Evolutionary conservation across 495 filamentous ascomycete genomes (phyloP), one percentile per base, ranked within the genome.

Genomic region (Chaetomium tenue): DNA sequence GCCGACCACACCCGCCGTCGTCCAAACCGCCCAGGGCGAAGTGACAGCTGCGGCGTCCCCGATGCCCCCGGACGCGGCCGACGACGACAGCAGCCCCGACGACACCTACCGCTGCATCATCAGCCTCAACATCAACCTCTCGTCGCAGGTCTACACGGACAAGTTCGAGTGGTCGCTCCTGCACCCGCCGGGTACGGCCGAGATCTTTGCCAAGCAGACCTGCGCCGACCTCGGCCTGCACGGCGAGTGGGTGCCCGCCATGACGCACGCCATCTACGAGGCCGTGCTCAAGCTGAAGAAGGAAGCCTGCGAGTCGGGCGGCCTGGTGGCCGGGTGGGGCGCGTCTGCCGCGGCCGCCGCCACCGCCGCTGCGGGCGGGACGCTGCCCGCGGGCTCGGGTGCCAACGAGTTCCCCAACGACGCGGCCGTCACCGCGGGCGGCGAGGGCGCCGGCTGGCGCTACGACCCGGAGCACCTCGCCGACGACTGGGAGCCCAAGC

Each of bases 131-230:
- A 92, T 99, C 70, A 97, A 96, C 68, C 84, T 98, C 23, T 88
- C 90, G 57, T 96, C 96, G 65, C 87, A 89, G 61, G 86, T 98
- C 20, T 98, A 96, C 76, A 93, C 90, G 5, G 94, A 99, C 82
- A 96, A 91, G 74, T 98, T 99, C 68, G 94, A 99, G 73, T 99
- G 94, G 94, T 97, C 94, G 20, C 81, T 99, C 5, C 84, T 97
- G 11, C 92, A 97, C 72, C 92, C 92, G 5, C 88, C 90, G 0
- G 92, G 95, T 16, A 89, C 94, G 60, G 91, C 94, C 12, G 94
- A 99, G 75, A 84, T 87, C 46, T 98, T 98, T 75, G 95, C 94
- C 52, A 90, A 90, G 69, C 82, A 90, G 61, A 97, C 94, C 0
- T 96, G 93, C 74, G 89, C 92, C 13, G 94, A 99, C 72, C 76